phyloP scores from a whole-genome alignment of 805 yeast species.

The Cyberlindnera amylophila region DNA sequence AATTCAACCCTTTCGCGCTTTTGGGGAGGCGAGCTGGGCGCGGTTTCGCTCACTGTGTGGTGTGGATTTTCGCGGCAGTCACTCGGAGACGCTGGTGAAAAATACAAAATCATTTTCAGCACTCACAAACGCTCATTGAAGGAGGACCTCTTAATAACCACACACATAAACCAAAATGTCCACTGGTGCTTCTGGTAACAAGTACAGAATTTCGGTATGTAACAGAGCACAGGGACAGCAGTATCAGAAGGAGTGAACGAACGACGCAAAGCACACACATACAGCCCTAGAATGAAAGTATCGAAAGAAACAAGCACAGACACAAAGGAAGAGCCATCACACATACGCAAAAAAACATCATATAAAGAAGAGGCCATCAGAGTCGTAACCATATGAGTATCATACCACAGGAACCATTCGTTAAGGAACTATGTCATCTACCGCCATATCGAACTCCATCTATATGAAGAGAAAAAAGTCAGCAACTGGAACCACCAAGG shows the following conservation, averaged over 20 bases:
- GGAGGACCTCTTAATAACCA: slow-evolving; percentile 3
- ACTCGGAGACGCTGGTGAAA: slow-evolving; percentile 20
- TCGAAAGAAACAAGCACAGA: no score
- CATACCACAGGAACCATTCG: no score
- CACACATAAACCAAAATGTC: slow-evolving; percentile 51
- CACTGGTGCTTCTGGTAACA: slow-evolving; percentile 98
- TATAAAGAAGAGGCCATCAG: no score
- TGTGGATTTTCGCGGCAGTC: slow-evolving; percentile 20
- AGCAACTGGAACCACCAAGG: neutral
- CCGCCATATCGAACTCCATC: no score
- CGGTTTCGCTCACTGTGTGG: neutral
- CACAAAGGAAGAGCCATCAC: no score
- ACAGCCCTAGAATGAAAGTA: neutral
- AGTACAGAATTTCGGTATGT: slow-evolving; percentile 99
- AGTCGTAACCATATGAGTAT: no score
- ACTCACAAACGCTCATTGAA: slow-evolving; percentile 8
- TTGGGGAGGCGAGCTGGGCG: no score
- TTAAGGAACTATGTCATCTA: no score
- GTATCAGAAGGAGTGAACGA: neutral
- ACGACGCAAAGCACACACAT: neutral
- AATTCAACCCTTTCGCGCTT: slow-evolving; percentile 2
- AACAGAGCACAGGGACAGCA: slow-evolving; percentile 4
- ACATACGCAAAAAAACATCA: neutral
- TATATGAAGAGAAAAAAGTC: no score
- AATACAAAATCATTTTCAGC: slow-evolving; percentile 20